phyloP scores from a whole-genome alignment of 148 eudicot genomes.

The Vaccinium corymbosum region DNA sequence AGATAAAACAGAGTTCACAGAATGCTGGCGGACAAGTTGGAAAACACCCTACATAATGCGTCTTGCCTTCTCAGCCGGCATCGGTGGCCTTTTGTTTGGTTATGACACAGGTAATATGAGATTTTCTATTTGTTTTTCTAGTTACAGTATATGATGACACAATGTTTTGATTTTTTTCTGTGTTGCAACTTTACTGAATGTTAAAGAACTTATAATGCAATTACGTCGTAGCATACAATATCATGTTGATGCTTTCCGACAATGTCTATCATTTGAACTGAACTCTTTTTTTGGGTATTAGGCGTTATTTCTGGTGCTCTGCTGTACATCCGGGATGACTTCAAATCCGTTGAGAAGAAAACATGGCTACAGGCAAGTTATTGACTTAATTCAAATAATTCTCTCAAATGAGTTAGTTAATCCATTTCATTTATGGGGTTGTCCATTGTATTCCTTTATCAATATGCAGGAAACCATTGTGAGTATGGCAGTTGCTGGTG shows the following conservation, averaged over 20 bases:
- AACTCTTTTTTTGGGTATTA: conserved; percentile 12
- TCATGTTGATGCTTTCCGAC: background rate
- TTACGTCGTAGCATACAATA: background rate
- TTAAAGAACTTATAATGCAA: background rate
- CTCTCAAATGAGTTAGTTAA: background rate
- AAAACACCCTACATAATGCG: conserved; percentile 61
- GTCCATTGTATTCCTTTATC: background rate
- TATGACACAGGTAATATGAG: conserved; percentile 61
- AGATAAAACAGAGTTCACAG: conserved; percentile 62
- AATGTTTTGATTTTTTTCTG: background rate
- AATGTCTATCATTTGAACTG: background rate
- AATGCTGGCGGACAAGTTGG: conserved; percentile 55
- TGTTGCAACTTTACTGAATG: background rate
- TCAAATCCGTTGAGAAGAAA: conserved; percentile 38
- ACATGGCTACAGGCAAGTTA: conserved; percentile 55
- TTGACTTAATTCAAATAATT: background rate
- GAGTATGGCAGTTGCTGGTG: conserved; percentile 76
- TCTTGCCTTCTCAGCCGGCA: conserved; percentile 72
- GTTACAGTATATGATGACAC: background rate
- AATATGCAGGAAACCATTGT: conserved; percentile 64
- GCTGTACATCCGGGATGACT: conserved; percentile 67
- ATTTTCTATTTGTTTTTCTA: background rate
- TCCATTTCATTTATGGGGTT: background rate
- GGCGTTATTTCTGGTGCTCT: conserved; percentile 82
- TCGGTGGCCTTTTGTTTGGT: conserved; percentile 78